These are phyloP conservation scores for Trichophyton schoenleinii DNA, from an alignment of 2,329 filamentous ascomycete species.

Conservation along the genomic window DNA sequence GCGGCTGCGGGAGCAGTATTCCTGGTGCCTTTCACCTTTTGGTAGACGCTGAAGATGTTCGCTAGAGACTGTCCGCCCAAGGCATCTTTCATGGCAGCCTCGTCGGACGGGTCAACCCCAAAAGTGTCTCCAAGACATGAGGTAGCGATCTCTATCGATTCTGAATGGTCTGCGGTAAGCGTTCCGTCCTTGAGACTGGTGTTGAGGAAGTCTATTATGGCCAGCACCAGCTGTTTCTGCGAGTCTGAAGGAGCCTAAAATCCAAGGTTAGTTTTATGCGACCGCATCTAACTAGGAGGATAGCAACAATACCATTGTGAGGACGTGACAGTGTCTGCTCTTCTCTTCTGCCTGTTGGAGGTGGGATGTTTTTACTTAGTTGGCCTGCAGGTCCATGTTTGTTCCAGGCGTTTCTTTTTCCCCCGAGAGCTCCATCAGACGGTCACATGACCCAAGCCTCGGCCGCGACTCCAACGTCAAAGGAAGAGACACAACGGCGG, in stretches of 20 bases:
- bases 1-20: constrained; percentile 30
- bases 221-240: constrained; percentile 84
- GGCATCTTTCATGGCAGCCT: constrained; percentile 59
- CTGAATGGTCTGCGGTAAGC: constrained; percentile 72
- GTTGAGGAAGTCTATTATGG: constrained; percentile 89
- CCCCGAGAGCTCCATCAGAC: background rate
- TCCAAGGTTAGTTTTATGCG: background rate
- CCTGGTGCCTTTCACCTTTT: constrained; percentile 67
- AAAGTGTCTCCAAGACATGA: constrained; percentile 94
- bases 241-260: constrained; percentile 37
- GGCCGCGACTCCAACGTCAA: background rate
- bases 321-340: no score
- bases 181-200: constrained; percentile 79
- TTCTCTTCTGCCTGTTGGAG: background rate
- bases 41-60: constrained; percentile 89
- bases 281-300: background rate
- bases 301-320: background rate
- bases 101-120: constrained; percentile 77
- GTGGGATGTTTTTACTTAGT: background rate
- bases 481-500: background rate
- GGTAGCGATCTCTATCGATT: constrained; percentile 85
- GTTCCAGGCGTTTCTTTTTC: background rate
- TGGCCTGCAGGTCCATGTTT: no score
- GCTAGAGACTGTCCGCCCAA: constrained; percentile 77
- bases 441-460: background rate